phyloP scores from a whole-genome alignment of 768 basidiomycete genomes.

The Clavaria fumosa region DNA sequence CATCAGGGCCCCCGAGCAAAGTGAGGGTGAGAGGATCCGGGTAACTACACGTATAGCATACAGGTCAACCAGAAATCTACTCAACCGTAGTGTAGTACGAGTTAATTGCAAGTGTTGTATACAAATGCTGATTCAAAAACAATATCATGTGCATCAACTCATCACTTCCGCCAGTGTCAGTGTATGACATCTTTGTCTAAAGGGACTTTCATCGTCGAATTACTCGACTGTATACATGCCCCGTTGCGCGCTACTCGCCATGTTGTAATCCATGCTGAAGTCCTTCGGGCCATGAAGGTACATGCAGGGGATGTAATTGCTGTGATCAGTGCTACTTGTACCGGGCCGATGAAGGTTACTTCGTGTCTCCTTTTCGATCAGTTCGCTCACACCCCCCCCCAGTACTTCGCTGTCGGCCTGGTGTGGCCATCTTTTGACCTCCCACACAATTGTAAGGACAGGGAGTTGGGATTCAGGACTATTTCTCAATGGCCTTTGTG shows the following conservation, averaged over 20 bases:
- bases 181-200: too few relatives aligned
- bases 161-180: too few relatives aligned
- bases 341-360: constrained; percentile 16
- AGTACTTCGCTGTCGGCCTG: constrained; percentile 54
- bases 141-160: too few relatives aligned
- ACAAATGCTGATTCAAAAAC: too few relatives aligned
- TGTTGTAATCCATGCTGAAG: constrained; percentile 46
- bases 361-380: constrained; percentile 4
- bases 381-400: constrained; percentile 10
- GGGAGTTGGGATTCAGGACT: constrained; percentile 9
- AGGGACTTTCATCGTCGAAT: too few relatives aligned
- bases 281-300: constrained; percentile 42
- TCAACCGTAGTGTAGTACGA: too few relatives aligned
- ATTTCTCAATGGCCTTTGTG: constrained; percentile 7
- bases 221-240: too few relatives aligned
- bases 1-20: too few relatives aligned
- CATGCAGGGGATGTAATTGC: constrained; percentile 57
- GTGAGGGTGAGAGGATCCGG: too few relatives aligned
- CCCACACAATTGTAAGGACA: constrained; percentile 38
- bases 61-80: too few relatives aligned
- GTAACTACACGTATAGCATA: too few relatives aligned
- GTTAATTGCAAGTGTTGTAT: too few relatives aligned
- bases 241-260: constrained; percentile 42
- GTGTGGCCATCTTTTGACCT: constrained; percentile 64
- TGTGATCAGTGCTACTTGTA: constrained; percentile 28